Evolutionary conservation across 345 rosid species (phyloP).

Genomic region (Laguncularia racemosa): DNA sequence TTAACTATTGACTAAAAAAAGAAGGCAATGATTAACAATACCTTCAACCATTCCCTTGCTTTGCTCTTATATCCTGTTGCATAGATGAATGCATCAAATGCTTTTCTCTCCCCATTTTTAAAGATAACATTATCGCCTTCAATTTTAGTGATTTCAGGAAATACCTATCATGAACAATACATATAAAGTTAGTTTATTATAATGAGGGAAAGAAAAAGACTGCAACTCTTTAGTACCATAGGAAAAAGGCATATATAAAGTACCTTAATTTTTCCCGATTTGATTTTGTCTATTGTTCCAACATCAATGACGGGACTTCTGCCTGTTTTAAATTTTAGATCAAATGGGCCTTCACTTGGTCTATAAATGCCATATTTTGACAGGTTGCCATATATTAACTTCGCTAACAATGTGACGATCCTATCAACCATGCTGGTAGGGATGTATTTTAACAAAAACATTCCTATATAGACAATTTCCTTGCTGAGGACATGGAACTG

Average conservation of each 20-base stretch:
- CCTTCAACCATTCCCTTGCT: constrained; percentile 2
- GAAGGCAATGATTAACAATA: not conserved
- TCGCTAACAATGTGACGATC: not conserved
- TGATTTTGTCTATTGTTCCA: constrained; percentile 1
- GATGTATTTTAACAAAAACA: constrained; percentile 4
- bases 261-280: constrained; percentile 8
- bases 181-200: too few relatives aligned
- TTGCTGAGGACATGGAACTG: constrained; percentile 13
- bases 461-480: constrained; percentile 8
- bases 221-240: too few relatives aligned
- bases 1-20: too few relatives aligned
- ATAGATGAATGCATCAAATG: constrained; percentile 1
- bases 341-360: constrained; percentile 7
- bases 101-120: not conserved
- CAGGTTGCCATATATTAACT: constrained; percentile 2
- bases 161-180: not conserved
- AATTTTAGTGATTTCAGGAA: not conserved
- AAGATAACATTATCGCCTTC: not conserved
- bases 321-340: not conserved
- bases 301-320: not conserved
- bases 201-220: too few relatives aligned
- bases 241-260: too few relatives aligned
- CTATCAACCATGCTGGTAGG: not conserved
- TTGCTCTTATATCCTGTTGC: constrained; percentile 8
- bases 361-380: constrained; percentile 1